Evolutionary conservation across 2,329 filamentous ascomycete species (phyloP).

Genomic region (Penicillium digitatum): DNA sequence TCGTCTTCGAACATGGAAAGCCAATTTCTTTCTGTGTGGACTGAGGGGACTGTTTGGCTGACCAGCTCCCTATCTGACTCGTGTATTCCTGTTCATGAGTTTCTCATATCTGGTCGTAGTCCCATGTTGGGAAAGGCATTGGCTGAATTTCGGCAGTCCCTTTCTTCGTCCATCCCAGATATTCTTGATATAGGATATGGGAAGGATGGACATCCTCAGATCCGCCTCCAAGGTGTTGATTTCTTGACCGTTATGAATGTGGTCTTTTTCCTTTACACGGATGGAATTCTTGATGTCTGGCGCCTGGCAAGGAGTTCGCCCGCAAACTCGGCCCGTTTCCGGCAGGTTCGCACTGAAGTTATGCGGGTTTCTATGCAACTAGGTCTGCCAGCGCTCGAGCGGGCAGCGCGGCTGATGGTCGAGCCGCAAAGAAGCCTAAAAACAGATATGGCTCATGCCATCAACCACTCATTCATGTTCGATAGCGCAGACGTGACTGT

Average conservation of each 20-base stretch:
- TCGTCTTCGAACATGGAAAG: slow-evolving; percentile 46
- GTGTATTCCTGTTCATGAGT: slow-evolving; percentile 75
- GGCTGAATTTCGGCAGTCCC: slow-evolving; percentile 53
- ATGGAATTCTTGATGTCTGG: slow-evolving; percentile 80
- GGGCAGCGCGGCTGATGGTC: slow-evolving; percentile 70
- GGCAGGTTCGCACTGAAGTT: slow-evolving; percentile 76
- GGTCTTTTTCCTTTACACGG: slow-evolving; percentile 74
- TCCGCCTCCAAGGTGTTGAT: slow-evolving; percentile 69
- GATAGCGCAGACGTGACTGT: slow-evolving; percentile 74
- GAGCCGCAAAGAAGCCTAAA: slow-evolving; percentile 61
- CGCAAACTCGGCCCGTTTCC: slow-evolving; percentile 66
- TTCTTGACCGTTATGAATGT: slow-evolving; percentile 76
- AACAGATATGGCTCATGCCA: slow-evolving; percentile 65
- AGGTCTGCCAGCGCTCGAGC: slow-evolving; percentile 67
- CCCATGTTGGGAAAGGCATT: slow-evolving; percentile 62
- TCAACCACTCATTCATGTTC: slow-evolving; percentile 67
- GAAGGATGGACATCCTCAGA: slow-evolving; percentile 49
- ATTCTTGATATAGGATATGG: slow-evolving; percentile 55
- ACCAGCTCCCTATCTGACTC: slow-evolving; percentile 62
- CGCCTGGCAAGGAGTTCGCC: slow-evolving; percentile 66
- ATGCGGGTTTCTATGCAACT: slow-evolving; percentile 76
- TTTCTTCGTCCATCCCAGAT: slow-evolving; percentile 57
- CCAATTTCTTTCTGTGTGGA: slow-evolving; percentile 30
- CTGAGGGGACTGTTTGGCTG: slow-evolving; percentile 39
- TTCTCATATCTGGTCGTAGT: slow-evolving; percentile 73